These are phyloP conservation scores for Botrytis tulipae DNA, from an alignment of 2,329 filamentous ascomycete species.

Conservation along the genomic window DNA sequence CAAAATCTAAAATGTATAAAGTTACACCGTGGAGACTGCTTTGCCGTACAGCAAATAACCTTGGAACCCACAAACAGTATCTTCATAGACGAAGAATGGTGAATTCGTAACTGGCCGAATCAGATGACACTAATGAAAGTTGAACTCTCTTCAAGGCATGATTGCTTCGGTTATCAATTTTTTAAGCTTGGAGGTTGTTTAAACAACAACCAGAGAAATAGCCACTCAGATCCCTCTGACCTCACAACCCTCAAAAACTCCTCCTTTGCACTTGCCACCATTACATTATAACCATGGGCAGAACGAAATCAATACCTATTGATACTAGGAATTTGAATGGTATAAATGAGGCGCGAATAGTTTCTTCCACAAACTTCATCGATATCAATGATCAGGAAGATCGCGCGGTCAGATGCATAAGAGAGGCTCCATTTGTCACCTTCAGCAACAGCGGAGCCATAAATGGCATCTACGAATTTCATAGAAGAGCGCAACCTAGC, in stretches of 20 bases:
- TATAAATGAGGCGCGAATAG: background rate
- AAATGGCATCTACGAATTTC: background rate
- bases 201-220: background rate
- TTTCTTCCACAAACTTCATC: background rate
- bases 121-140: background rate
- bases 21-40: background rate
- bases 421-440: background rate
- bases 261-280: background rate
- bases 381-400: background rate
- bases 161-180: background rate
- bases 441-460: background rate
- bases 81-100: background rate
- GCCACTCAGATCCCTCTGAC: background rate
- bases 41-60: too few species aligned
- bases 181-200: background rate
- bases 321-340: background rate
- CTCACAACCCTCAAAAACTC: background rate
- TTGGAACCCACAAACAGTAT: background rate
- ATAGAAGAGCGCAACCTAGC: background rate
- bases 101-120: background rate
- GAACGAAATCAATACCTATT: background rate
- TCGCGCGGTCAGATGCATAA: background rate
- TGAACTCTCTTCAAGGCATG: too few species aligned
- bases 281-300: background rate
- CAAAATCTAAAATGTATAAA: background rate